These are phyloP conservation scores for Colletotrichum camelliae DNA, from an alignment of 2,329 filamentous ascomycete genomes.

Conservation along the genomic window DNA sequence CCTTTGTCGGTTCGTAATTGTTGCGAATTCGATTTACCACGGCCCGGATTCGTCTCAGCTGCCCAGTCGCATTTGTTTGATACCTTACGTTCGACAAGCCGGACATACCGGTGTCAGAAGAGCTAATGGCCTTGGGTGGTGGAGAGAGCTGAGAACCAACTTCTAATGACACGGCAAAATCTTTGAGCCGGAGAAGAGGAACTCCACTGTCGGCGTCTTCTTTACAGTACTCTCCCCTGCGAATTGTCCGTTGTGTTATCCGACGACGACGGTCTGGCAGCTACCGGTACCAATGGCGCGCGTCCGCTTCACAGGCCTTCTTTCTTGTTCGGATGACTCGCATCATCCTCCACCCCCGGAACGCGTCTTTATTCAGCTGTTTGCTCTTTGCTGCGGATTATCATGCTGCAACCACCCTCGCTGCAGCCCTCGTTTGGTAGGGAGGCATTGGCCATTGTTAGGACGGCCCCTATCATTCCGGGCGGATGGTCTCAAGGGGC, in stretches of 20 bases:
- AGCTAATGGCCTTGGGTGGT: neutral
- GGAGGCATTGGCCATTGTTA: neutral
- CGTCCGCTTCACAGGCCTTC: neutral
- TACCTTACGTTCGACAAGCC: neutral
- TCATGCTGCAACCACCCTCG: neutral
- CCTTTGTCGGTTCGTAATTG: neutral
- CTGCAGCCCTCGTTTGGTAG: neutral
- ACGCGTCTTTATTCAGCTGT: neutral
- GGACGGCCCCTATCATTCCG: neutral
- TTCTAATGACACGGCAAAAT: neutral
- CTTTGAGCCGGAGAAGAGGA: neutral
- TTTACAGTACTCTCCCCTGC: neutral
- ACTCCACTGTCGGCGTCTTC: neutral
- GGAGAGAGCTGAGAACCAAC: neutral
- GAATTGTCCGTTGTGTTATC: neutral
- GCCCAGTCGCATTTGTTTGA: neutral
- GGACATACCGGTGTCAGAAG: slow-evolving; percentile 6
- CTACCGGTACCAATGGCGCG: neutral
- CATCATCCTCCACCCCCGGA: neutral
- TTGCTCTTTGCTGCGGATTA: neutral
- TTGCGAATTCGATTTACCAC: neutral
- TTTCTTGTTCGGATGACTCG: slow-evolving; percentile 5
- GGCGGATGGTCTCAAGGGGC: neutral
- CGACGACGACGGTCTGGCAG: neutral
- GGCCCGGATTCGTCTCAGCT: slow-evolving; percentile 1